phyloP scores from a whole-genome alignment of 371 early-diverging fungal species.

The Mucor lusitanicus region DNA sequence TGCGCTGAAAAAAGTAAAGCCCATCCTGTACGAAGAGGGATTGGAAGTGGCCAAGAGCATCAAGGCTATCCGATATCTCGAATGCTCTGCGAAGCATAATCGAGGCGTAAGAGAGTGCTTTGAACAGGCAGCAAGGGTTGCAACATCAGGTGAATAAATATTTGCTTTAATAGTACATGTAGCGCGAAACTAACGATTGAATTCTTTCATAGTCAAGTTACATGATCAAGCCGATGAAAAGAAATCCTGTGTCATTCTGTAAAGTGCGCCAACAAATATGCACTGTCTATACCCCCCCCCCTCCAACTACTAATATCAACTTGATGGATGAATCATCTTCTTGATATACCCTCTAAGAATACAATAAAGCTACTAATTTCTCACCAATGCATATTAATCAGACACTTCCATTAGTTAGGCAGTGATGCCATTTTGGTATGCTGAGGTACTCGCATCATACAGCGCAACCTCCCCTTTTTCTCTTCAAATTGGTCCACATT shows the following conservation, averaged over 20 bases:
- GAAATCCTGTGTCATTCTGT: background rate
- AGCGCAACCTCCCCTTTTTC: background rate
- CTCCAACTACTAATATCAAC: background rate
- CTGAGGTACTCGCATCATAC: background rate
- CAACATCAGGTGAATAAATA: conserved; percentile 29
- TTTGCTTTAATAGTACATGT: background rate
- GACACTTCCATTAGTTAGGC: background rate
- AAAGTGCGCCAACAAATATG: background rate
- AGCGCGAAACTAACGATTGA: background rate
- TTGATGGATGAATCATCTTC: too few relatives aligned
- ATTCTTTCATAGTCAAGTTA: background rate
- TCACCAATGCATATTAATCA: background rate
- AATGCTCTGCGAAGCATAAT: conserved; percentile 59
- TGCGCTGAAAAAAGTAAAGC: conserved; percentile 20
- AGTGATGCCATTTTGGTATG: background rate
- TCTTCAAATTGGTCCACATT: background rate
- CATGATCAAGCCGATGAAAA: background rate
- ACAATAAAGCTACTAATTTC: too few relatives aligned
- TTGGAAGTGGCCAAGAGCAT: conserved; percentile 47
- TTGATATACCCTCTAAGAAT: too few relatives aligned
- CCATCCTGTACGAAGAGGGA: conserved; percentile 55
- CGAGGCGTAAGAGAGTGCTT: conserved; percentile 56
- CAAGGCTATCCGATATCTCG: conserved; percentile 52
- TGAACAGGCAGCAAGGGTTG: conserved; percentile 54
- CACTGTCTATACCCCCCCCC: background rate